Conservation (phyloP, 2,329 filamentous ascomycete species). For the Penicillium hesseltinei region DNA sequence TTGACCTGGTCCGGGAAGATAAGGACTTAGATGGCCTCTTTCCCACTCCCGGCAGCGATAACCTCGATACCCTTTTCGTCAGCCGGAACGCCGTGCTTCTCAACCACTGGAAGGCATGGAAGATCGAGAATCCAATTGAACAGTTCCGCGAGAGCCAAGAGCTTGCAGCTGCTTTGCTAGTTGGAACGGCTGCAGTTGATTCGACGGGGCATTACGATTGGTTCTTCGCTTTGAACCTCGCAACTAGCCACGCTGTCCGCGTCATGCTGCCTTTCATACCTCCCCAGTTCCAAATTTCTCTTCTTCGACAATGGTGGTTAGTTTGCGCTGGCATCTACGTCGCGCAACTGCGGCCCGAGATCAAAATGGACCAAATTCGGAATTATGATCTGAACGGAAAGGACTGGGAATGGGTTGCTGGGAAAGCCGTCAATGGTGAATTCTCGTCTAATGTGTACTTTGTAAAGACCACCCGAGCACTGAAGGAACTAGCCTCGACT, state of each 20-base stretch:
- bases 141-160: constrained; percentile 72
- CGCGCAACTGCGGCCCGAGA: constrained; percentile 67
- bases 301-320: constrained; percentile 89
- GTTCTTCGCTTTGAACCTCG: constrained; percentile 77
- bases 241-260: constrained; percentile 83
- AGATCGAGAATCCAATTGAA: constrained; percentile 64
- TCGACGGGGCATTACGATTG: constrained; percentile 68
- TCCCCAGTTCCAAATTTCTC: constrained; percentile 64
- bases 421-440: constrained; percentile 66
- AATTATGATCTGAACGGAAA: constrained; percentile 60
- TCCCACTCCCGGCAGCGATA: constrained; percentile 55
- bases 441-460: constrained; percentile 76
- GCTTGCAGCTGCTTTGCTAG: constrained; percentile 49
- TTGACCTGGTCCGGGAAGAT: constrained; percentile 69
- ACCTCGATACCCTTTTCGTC: constrained; percentile 67
- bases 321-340: constrained; percentile 77
- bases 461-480: constrained; percentile 74
- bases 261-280: constrained; percentile 78
- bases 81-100: constrained; percentile 68
- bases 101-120: constrained; percentile 91
- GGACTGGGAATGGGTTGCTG: constrained; percentile 73
- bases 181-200: constrained; percentile 30
- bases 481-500: constrained; percentile 33
- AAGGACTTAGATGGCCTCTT: constrained; percentile 67
- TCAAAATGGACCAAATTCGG: constrained; percentile 65